Evolutionary conservation across 1,284 basidiomycete species (phyloP), one percentile per base, ranked within the genome.

Genomic region (Melampsora larici-populina): DNA sequence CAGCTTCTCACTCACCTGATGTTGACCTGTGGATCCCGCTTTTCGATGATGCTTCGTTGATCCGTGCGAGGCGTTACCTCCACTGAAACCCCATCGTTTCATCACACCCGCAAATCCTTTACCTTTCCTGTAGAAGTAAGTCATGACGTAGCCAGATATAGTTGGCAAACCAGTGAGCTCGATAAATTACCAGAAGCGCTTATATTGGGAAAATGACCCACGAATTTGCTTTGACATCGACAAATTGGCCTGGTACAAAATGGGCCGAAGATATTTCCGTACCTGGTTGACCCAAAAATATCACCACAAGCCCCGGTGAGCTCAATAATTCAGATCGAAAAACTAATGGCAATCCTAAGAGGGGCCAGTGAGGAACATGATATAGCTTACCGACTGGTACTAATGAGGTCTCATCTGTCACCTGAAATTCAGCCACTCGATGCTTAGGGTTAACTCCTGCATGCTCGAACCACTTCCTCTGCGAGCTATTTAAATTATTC

Each of bases 81-180:
- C 97, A 82, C 90, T 89, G 86, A 97, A 99, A 65, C 91, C 91
- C 89, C 93, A 95, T 66, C 94, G 88, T 85, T 99, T 99, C 97
- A 99, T 99, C 64, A 88, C 90, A 83, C 97, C 97, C 81, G 94
- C 92, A 85, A 96, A 98, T 24, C 97, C 97, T 85, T 98, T 98
- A 29, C 97, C 97, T 80, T 95, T 91, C 4, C 94, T 97, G 81
- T 7, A 80, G 36, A 70, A 65, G n/a, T 79, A 78, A 79, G 26
- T 78, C 73, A 64, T 79, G 60, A 48, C 46, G 9, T 36, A 36
- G 36, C 36, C 36, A 36, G 3, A 36, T 3, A 36, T 3, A 3
- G 36, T 6, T 21, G 36, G 26, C 15, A 31, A 67, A 36, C n/a
- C 63, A 29, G 3, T 40, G 46, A 76, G 24, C 29, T 55, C 46